Evolutionary conservation across 768 basidiomycete genomes (phyloP).

Genomic region (Pleurotus sapidus): DNA sequence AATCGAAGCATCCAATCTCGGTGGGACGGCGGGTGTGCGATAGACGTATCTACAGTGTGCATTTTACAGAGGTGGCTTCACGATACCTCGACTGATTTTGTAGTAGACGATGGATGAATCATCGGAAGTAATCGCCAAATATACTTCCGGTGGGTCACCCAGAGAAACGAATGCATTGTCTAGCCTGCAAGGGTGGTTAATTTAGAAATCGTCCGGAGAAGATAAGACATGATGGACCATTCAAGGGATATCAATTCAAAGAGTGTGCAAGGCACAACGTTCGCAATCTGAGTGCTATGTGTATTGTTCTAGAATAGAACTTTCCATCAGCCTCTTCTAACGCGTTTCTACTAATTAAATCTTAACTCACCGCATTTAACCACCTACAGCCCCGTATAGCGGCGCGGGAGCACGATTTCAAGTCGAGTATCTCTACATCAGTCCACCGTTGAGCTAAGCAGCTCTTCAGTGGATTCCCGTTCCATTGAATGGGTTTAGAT

Average conservation of each 20-base stretch:
- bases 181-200: conserved; percentile 38
- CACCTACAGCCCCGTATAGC: conserved; percentile 55
- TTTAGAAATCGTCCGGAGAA: neutral
- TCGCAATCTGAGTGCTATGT: neutral
- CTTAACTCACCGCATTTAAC: conserved; percentile 42
- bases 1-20: neutral
- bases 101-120: conserved; percentile 87
- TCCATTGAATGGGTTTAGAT: no score
- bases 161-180: conserved; percentile 53
- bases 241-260: neutral
- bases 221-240: neutral
- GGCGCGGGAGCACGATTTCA: conserved; percentile 43
- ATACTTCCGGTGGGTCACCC: conserved; percentile 45
- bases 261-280: conserved; percentile 1
- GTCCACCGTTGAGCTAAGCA: conserved; percentile 69
- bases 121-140: conserved; percentile 69
- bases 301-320: neutral
- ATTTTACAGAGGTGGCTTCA: conserved; percentile 61
- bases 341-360: neutral
- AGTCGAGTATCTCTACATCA: conserved; percentile 36
- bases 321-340: neutral
- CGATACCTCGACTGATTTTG: conserved; percentile 73
- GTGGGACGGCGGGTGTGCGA: neutral
- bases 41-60: neutral
- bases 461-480: no score